These are phyloP conservation scores for Colletotrichum noveboracense DNA, from an alignment of 2,329 filamentous ascomycete species.

Conservation along the genomic window DNA sequence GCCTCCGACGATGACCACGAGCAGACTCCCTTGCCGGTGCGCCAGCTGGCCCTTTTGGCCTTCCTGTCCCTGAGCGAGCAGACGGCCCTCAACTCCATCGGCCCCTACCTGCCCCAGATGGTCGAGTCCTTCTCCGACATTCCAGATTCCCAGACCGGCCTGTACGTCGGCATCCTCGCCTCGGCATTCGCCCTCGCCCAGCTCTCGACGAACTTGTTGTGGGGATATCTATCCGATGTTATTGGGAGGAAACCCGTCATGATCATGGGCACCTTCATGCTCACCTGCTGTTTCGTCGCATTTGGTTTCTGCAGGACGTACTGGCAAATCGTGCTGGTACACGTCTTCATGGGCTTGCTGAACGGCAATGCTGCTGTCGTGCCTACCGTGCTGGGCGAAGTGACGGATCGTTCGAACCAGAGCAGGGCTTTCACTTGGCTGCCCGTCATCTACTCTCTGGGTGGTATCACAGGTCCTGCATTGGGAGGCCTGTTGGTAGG, in stretches of 20 bases:
- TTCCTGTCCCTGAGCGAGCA: slow-evolving; percentile 92
- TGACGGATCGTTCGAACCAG: slow-evolving; percentile 95
- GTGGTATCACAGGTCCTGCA: slow-evolving; percentile 90
- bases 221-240: slow-evolving; percentile 83
- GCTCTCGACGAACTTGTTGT: slow-evolving; percentile 89
- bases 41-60: slow-evolving; percentile 84
- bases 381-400: slow-evolving; percentile 90
- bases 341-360: slow-evolving; percentile 87
- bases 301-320: slow-evolving; percentile 88
- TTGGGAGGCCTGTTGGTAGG: slow-evolving; percentile 86
- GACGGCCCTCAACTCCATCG: slow-evolving; percentile 95
- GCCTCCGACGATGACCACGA: slow-evolving; percentile 42
- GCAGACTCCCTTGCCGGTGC: slow-evolving; percentile 79
- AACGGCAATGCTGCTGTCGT: slow-evolving; percentile 97
- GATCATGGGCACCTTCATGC: slow-evolving; percentile 80
- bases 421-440: slow-evolving; percentile 92
- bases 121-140: slow-evolving; percentile 84
- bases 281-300: slow-evolving; percentile 79
- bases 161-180: slow-evolving; percentile 91
- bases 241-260: slow-evolving; percentile 85
- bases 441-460: slow-evolving; percentile 94
- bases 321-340: slow-evolving; percentile 85
- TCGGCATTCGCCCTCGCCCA: slow-evolving; percentile 93
- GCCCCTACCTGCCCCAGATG: slow-evolving; percentile 94
- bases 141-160: slow-evolving; percentile 70